Percentiles rank a stretch among this genome's conserved stretches.
Evolutionary conservation across 2,329 filamentous ascomycete genomes (phyloP).

Genomic region (Xylariaceae sp.): DNA sequence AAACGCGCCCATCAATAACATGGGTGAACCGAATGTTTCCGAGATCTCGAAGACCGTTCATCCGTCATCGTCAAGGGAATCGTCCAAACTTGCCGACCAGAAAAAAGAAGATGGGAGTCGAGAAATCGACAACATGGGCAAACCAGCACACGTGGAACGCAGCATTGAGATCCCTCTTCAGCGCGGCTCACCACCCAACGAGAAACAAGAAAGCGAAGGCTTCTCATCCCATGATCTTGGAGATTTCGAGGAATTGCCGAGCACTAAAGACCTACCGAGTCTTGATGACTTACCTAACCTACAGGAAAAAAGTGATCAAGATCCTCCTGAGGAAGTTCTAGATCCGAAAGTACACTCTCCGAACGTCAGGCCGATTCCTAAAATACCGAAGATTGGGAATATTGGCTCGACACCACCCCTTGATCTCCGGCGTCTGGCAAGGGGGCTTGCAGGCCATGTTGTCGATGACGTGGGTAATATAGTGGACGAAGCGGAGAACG

Average conservation of each 20-base stretch:
- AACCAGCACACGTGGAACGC: conserved; percentile 28
- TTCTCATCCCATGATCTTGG: conserved; percentile 18
- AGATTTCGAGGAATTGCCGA: conserved; percentile 24
- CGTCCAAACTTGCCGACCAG: background rate
- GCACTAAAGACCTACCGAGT: conserved; percentile 21
- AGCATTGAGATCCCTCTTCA: conserved; percentile 31
- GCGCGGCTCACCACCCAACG: conserved; percentile 14
- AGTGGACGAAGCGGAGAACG: conserved; percentile 43
- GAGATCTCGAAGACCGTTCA: conserved; percentile 21
- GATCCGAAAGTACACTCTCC: conserved; percentile 33
- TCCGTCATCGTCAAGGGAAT: conserved; percentile 6
- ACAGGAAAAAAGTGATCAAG: conserved; percentile 25
- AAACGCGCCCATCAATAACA: conserved; percentile 11
- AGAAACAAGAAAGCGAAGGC: conserved; percentile 13
- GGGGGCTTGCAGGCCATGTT: conserved; percentile 41
- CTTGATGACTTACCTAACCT: conserved; percentile 22
- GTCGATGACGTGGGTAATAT: conserved; percentile 53
- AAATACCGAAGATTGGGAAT: conserved; percentile 39
- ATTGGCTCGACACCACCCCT: conserved; percentile 31
- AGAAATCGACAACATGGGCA: conserved; percentile 29
- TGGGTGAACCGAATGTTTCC: conserved; percentile 21
- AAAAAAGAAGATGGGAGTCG: conserved; percentile 14
- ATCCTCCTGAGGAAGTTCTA: conserved; percentile 32
- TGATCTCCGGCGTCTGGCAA: conserved; percentile 33
- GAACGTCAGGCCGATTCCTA: conserved; percentile 38